Conservation (phyloP, 768 basidiomycete genomes). For the Chalciporus pseudorubinellus region DNA sequence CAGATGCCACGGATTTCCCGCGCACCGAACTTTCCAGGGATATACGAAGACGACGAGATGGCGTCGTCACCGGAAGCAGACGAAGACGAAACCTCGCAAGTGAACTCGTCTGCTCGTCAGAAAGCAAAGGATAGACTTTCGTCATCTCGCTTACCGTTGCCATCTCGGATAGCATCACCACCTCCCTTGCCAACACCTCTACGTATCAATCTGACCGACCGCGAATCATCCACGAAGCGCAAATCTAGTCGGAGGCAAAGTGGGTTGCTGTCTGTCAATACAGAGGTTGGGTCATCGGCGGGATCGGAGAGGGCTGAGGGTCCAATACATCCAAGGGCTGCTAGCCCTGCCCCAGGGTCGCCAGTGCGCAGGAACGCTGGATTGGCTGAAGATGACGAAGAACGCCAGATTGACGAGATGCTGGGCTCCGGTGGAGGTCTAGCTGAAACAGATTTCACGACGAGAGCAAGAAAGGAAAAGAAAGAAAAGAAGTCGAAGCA, state of each 20-base stretch:
- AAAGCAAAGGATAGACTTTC: conserved; percentile 49
- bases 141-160: conserved; percentile 48
- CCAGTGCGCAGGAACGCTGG: conserved; percentile 55
- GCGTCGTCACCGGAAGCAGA: conserved; percentile 40
- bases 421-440: conserved; percentile 13
- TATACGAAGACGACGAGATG: conserved; percentile 66
- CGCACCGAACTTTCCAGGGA: conserved; percentile 63
- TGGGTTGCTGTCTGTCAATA: conserved; percentile 51
- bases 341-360: conserved; percentile 69
- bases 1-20: conserved; percentile 58
- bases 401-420: conserved; percentile 38
- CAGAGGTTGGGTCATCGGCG: conserved; percentile 27
- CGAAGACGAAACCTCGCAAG: conserved; percentile 39
- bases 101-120: conserved; percentile 38
- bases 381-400: conserved; percentile 56
- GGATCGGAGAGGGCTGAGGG: conserved; percentile 29
- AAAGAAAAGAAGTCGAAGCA: conserved; percentile 28
- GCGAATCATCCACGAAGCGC: conserved; percentile 31
- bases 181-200: conserved; percentile 35
- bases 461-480: conserved; percentile 45
- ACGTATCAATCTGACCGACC: conserved; percentile 34
- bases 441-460: conserved; percentile 17
- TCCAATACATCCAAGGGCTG: conserved; percentile 49
- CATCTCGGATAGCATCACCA: conserved; percentile 41
- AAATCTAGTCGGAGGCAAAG: conserved; percentile 39